A percentile compares a stretch with the other conserved stretches of the same genome.
These are phyloP conservation scores for Lactarius sanguifluus DNA, from an alignment of 768 basidiomycete species.

Conservation along the genomic window DNA sequence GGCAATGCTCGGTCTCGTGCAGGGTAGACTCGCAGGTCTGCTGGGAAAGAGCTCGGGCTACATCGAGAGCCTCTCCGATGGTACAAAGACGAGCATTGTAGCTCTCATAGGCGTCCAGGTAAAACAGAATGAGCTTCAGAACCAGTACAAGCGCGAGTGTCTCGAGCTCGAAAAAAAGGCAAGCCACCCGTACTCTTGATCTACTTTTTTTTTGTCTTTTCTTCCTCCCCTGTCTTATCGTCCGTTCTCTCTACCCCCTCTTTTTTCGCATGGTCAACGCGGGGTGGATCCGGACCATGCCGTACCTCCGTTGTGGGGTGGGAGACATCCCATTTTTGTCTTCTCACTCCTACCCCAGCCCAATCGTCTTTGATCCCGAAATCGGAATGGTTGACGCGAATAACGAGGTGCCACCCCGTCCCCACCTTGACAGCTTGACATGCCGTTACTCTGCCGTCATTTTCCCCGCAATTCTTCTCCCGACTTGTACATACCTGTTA, in stretches of 20 bases:
- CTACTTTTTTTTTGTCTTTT: not conserved
- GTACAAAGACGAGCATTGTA: slow-evolving; percentile 82
- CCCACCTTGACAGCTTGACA: not conserved
- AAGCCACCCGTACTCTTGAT: slow-evolving; percentile 30
- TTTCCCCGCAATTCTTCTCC: slow-evolving; percentile 3
- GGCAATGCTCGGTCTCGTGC: slow-evolving; percentile 83
- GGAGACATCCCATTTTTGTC: not conserved
- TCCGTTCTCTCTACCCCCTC: not conserved
- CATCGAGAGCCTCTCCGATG: slow-evolving; percentile 81
- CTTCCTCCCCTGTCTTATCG: not conserved
- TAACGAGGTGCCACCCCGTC: slow-evolving; percentile 2
- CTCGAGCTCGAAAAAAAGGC: slow-evolving; percentile 96
- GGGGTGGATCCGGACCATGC: slow-evolving; percentile 1
- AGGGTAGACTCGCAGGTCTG: slow-evolving; percentile 80
- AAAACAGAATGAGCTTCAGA: slow-evolving; percentile 87
- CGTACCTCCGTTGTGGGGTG: not conserved
- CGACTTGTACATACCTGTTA: not conserved
- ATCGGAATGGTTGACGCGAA: slow-evolving; percentile 14
- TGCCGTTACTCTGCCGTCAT: slow-evolving; percentile 19
- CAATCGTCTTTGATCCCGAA: slow-evolving; percentile 20
- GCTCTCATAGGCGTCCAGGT: slow-evolving; percentile 93
- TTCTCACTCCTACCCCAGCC: not conserved
- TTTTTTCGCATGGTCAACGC: slow-evolving; percentile 4
- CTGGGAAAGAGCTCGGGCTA: slow-evolving; percentile 94
- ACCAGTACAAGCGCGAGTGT: slow-evolving; percentile 93